Base-by-base conservation (phyloP, 345 rosid genomes). In the Lepidium didymum region DNA sequence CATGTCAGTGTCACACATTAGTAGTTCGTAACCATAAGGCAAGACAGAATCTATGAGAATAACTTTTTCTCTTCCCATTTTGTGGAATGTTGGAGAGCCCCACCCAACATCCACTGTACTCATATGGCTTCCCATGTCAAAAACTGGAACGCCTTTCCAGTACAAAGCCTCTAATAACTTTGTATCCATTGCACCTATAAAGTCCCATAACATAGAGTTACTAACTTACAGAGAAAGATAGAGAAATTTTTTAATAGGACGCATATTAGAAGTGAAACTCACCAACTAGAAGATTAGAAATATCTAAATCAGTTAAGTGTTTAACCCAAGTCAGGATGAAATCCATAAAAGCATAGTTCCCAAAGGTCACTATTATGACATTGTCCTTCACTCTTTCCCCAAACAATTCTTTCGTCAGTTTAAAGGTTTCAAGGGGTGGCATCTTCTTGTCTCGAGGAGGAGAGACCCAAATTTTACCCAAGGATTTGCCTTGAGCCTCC, bases 1-100 rank as follows among this genome's bases (percentile, higher is more conserved):
- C 97, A 89, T 89, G 78, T 94, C 99, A 18, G 99, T 89, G 68
- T 94, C 99, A 35, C 99, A 94, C 99, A 91, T 94, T 72, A 94
- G 68, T 57, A 94, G 77, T 78, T 94, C 99, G 63, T 57, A 82
- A 51, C 99, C 99, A 70, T 70, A 89, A 53, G 97, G 96, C 19
- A 94, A 90, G 61, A 94, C 78, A n/a, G 86, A 74, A 67, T 94
- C 91, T 21, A 94, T 89, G 61, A 94, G 84, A 72, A 91, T 67
- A 34, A 90, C 97, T 82, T 94, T 94, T 73, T 94, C 97, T 85
- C 99, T 87, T 56, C 97, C 99, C 99, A 94, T 91, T 78, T 91
- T 94, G 74, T 94, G 99, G 72, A 94, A 94, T 31, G 93, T 85
- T 0, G 96, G 93, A 19, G 96, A 80, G n/a, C 99, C 99, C 99